Evolutionary conservation across 768 basidiomycete genomes (phyloP), one percentile per base, ranked within the genome.

Genomic region (Macrocybe gigantea): DNA sequence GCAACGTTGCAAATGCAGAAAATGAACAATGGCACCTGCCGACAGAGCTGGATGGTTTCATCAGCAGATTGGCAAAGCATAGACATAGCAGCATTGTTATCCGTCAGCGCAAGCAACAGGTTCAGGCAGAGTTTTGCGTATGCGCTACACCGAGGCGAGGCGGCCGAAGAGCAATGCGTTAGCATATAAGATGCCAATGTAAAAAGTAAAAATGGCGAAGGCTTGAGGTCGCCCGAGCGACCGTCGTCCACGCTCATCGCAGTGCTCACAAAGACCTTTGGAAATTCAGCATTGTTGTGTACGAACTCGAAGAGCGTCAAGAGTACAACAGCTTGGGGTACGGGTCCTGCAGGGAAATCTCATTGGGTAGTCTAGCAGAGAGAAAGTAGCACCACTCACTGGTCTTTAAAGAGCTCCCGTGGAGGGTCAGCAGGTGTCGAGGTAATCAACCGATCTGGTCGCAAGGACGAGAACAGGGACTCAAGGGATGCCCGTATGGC

Each of bases 171-270:
- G 9, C 83, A 83, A 58, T 88, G 85, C 1, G 81, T 76, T 45
- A 85, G 62, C 41, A 86, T 56, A 64, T 86, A 86, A 0, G 83
- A 85, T 2, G 80, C 75, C 45, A 85, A 58, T 4, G 79, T 75
- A 40, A 86, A 56, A 8, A 82, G 58, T 8, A 74, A 76, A 53
- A 73, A 67, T 1, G 73, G 63, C 38, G 32, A 11, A 10, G 8
- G n/a, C 42, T 33, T 32, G 42, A 33, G n/a, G 13, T 44, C 32
- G 8, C 29, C 42, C 10, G 42, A 44, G 33, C 7, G 22, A 14
- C 36, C 44, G 5, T 61, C 46, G 36, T 60, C 22, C 39, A 46
- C 41, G n/a, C 60, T 66, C 1, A 60, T 59, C 5, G 62, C 59
- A 5, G 70, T 47, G 11, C 74, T 69, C 41, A 74, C 48, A 5